phyloP scores from a whole-genome alignment of 2,329 filamentous ascomycete genomes.

The Passalora sequoiae region DNA sequence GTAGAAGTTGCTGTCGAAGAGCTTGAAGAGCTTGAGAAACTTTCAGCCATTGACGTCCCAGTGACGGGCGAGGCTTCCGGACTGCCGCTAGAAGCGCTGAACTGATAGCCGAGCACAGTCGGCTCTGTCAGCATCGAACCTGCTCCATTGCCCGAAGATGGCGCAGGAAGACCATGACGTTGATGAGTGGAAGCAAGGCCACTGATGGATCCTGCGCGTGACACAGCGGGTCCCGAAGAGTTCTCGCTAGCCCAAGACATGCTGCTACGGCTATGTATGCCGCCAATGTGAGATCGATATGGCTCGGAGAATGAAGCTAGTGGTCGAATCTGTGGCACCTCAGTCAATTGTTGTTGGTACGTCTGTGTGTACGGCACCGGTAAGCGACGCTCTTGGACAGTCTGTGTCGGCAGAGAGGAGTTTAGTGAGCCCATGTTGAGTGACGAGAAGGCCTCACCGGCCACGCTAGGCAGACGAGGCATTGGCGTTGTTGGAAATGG shows the following conservation, averaged over 20 bases:
- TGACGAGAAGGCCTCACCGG: conserved; percentile 27
- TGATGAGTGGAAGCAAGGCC: conserved; percentile 2
- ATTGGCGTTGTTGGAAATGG: conserved; percentile 15
- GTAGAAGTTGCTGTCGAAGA: conserved; percentile 14
- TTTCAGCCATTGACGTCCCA: conserved; percentile 18
- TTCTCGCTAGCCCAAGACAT: conserved; percentile 28
- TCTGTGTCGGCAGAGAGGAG: conserved; percentile 31
- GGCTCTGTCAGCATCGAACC: conserved; percentile 15
- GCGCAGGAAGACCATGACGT: conserved; percentile 5
- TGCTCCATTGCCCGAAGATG: conserved; percentile 7
- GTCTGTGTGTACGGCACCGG: conserved; percentile 27
- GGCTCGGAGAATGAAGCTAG: conserved; percentile 24
- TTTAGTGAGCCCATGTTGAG: conserved; percentile 34
- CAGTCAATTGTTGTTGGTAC: conserved; percentile 15
- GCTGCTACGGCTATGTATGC: conserved; percentile 29
- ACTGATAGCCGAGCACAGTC: conserved; percentile 28
- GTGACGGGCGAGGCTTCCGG: conserved; percentile 25
- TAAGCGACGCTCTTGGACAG: conserved; percentile 30
- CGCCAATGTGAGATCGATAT: conserved; percentile 23
- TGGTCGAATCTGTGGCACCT: conserved; percentile 25
- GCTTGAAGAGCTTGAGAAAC: conserved; percentile 19
- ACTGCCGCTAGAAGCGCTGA: conserved; percentile 22
- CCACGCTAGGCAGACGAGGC: conserved; percentile 26
- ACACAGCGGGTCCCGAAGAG: conserved; percentile 2
- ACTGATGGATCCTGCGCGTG: conserved; percentile 15